These are phyloP conservation scores for Radiomyces spectabilis DNA, from an alignment of 192 early-diverging fungal species.

Conservation along the genomic window DNA sequence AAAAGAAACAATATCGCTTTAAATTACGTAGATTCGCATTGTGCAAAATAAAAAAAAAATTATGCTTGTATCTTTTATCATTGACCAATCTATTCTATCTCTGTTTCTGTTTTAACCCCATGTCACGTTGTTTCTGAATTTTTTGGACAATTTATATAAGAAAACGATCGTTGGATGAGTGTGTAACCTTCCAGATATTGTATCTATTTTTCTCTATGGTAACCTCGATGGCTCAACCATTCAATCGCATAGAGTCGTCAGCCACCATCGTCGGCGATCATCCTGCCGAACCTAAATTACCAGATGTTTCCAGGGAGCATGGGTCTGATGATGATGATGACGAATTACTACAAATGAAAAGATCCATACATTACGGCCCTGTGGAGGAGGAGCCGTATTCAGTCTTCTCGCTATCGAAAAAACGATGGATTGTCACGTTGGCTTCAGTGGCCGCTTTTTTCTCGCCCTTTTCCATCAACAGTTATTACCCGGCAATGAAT, in stretches of 20 bases:
- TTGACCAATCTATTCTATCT: too few relatives aligned
- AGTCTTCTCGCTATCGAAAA: conserved; percentile 1
- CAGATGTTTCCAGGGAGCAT: background rate
- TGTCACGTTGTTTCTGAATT: too few relatives aligned
- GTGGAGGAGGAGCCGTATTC: background rate
- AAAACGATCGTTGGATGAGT: too few relatives aligned
- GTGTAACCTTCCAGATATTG: too few relatives aligned
- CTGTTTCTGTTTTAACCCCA: too few relatives aligned
- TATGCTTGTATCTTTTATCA: too few relatives aligned
- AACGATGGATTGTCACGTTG: background rate
- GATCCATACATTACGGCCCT: background rate
- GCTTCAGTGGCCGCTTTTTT: conserved; percentile 9
- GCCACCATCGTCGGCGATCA: too few relatives aligned
- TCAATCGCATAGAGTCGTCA: background rate
- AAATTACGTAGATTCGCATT: too few relatives aligned
- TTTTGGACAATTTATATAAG: too few relatives aligned
- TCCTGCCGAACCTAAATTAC: background rate
- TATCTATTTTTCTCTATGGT: too few relatives aligned
- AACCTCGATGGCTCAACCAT: background rate
- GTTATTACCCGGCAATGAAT: conserved; percentile 15
- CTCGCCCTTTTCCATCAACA: conserved; percentile 11
- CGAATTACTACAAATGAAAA: background rate
- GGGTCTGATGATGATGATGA: background rate
- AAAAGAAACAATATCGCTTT: too few relatives aligned
- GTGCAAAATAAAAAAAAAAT: too few relatives aligned